Evolutionary conservation across 768 basidiomycete species (phyloP).

Genomic region (Gautieria morchelliformis): DNA sequence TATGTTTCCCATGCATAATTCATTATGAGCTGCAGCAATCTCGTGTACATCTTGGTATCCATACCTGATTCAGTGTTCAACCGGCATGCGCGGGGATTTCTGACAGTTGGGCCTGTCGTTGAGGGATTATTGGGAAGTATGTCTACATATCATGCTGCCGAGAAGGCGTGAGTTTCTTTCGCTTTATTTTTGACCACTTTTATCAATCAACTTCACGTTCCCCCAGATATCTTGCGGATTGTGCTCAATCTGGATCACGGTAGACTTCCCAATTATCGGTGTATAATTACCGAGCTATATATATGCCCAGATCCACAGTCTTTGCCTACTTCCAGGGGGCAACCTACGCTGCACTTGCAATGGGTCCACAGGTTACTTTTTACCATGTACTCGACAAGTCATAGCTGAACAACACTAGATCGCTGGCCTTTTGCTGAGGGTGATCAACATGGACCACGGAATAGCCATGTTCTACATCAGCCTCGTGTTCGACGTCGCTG

Average conservation of each 20-base stretch:
- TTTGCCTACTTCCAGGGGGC: conserved; percentile 22
- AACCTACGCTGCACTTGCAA: conserved; percentile 28
- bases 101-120: conserved; percentile 67
- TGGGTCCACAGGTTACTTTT: conserved; percentile 25
- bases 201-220: background rate
- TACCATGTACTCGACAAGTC: background rate
- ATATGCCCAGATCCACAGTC: conserved; percentile 12
- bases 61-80: conserved; percentile 47
- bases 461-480: conserved; percentile 28
- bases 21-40: conserved; percentile 43
- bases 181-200: conserved; percentile 20
- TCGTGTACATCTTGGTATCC: conserved; percentile 69
- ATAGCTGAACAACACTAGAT: background rate
- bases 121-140: conserved; percentile 80
- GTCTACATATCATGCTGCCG: conserved; percentile 42
- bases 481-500: conserved; percentile 14
- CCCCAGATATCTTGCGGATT: conserved; percentile 16
- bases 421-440: conserved; percentile 17
- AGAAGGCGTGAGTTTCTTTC: conserved; percentile 24
- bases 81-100: conserved; percentile 60
- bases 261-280: background rate
- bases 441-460: conserved; percentile 12
- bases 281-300: background rate
- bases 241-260: conserved; percentile 17
- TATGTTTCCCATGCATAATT: conserved; percentile 13